Base-by-base conservation (phyloP, 1,139 yeast species). In the Schwanniomyces etchellsii region DNA sequence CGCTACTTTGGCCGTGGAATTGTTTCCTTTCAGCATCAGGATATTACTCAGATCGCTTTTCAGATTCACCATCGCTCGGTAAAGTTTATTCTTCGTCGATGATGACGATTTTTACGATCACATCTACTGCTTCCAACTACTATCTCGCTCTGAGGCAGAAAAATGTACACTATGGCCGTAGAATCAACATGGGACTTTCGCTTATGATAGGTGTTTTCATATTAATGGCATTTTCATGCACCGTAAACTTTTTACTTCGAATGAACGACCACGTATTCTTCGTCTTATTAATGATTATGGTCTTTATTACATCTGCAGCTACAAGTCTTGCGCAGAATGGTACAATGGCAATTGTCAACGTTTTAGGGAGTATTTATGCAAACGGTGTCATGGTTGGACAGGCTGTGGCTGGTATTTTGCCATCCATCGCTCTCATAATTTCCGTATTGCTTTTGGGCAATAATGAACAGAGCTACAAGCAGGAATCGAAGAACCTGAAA, bases 1-100 rank as follows among this genome's bases (percentile, higher is more conserved):
- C 91, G 1, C 60, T 83, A 23, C 65, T 91, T 25, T 91, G 97
- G 97, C 97, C 98, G 0, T 91, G 97, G 96, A 91, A 91, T 61
- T 78, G 94, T 42, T 81, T 88, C 44, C 60, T 91, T 6, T 79
- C 94, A 1, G 96, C 96, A 0, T 74, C 94, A 0, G 83, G 84
- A 4, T 88, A 84, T 55, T 86, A 86, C 50, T 74, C 76, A 22
- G 74, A 72, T 32, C 57, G 91, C 30, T 80, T 89, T 39, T 60
- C 64, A 14, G 67, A 64, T 20, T 57, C 70, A 9, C 75, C 81
- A 0, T 38, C 55, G 1, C 59, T 85, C 38, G 70, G 79, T 9
- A 72, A 70, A 38, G 67, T 74, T 27, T 85, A 84, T 50, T 74
- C 89, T 5, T 80, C 94, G 15, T 77, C 93, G 0, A 82, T 89